phyloP scores from a whole-genome alignment of 805 yeast genomes.

The Metschnikowia cubensis region DNA sequence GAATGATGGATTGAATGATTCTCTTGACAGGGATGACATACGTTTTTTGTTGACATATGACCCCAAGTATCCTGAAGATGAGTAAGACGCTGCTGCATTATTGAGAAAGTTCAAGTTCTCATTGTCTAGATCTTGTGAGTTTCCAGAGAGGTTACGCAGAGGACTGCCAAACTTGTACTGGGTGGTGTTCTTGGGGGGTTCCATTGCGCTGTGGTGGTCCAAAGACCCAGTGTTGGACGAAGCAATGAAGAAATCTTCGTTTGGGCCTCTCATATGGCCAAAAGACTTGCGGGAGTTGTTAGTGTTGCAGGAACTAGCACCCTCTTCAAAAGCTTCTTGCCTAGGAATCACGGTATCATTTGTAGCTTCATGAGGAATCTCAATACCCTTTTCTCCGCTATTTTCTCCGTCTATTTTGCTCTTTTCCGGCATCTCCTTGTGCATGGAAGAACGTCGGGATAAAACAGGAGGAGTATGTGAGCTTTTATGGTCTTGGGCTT shows the following conservation, averaged over 20 bases:
- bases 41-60: not conserved
- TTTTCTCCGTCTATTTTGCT: not conserved
- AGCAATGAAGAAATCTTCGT: conserved; percentile 3
- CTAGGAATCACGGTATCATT: not conserved
- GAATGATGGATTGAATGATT: conserved; percentile 7
- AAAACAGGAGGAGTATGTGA: not conserved
- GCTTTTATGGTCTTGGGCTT: not conserved
- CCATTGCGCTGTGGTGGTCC: not conserved
- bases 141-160: not conserved
- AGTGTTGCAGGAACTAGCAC: conserved; percentile 1
- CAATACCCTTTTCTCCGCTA: not conserved
- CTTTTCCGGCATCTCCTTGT: not conserved
- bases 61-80: conserved; percentile 10
- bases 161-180: not conserved
- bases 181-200: not conserved
- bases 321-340: not conserved
- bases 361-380: not conserved
- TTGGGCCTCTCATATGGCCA: conserved; percentile 2
- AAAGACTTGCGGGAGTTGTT: not conserved
- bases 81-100: conserved; percentile 15
- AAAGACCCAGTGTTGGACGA: not conserved
- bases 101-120: conserved; percentile 27
- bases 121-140: conserved; percentile 29
- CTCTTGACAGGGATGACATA: conserved; percentile 9
- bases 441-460: not conserved